These are phyloP conservation scores for Chlorella sorokiniana DNA, from an alignment of 139 green algal genomes.

Conservation along the genomic window DNA sequence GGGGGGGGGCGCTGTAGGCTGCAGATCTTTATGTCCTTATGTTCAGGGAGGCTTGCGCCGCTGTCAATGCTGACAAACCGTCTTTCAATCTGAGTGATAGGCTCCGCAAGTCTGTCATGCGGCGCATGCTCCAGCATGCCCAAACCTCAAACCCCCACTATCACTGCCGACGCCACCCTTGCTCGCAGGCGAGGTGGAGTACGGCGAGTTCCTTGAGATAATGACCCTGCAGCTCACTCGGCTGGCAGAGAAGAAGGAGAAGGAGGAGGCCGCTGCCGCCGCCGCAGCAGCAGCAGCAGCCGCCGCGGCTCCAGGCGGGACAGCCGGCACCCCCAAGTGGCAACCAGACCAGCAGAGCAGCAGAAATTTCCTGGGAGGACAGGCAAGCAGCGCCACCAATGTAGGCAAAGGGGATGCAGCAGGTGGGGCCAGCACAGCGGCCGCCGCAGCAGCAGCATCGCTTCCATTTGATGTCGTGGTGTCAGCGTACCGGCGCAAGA, in stretches of 20 bases:
- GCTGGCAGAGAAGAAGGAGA: slow-evolving; percentile 22
- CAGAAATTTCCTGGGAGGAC: no score
- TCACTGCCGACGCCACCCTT: background rate
- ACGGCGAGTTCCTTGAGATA: slow-evolving; percentile 73
- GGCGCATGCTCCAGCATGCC: background rate
- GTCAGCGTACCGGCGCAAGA: slow-evolving; percentile 66
- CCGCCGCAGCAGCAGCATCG: background rate
- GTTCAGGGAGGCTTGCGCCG: no score
- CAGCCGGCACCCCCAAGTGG: no score
- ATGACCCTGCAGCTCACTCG: slow-evolving; percentile 67
- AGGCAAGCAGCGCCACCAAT: slow-evolving; percentile 13
- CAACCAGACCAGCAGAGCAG: slow-evolving; percentile 29
- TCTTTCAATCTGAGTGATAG: no score
- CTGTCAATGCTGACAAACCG: no score
- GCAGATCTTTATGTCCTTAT: background rate
- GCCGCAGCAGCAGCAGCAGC: background rate
- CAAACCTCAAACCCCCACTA: background rate
- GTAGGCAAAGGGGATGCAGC: background rate
- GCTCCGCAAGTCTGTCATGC: no score
- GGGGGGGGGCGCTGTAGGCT: background rate
- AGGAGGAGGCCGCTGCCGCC: background rate
- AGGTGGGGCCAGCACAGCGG: background rate
- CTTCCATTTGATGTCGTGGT: slow-evolving; percentile 36
- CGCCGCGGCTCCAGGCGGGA: background rate
- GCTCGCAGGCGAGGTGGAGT: slow-evolving; percentile 54